These are phyloP conservation scores for Suhomyces atakaporum DNA, from an alignment of 1,139 yeast species.

Conservation along the genomic window DNA sequence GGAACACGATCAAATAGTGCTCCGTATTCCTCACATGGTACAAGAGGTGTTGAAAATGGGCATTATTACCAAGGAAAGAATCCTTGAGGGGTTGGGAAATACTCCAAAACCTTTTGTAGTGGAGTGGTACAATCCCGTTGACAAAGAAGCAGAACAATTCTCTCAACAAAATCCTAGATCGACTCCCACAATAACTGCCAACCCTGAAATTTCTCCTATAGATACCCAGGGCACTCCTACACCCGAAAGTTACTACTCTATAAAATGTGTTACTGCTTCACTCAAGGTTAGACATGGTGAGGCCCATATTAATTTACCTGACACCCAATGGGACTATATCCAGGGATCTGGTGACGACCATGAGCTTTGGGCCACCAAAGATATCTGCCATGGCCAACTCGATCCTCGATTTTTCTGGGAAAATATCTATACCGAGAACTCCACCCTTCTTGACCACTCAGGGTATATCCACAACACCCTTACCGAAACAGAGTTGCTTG, in stretches of 20 bases:
- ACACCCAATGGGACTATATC: constrained; percentile 50
- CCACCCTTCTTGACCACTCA: too few species aligned
- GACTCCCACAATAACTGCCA: constrained; percentile 1
- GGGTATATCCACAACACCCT: constrained; percentile 41
- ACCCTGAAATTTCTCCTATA: neutral
- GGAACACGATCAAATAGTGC: constrained; percentile 57
- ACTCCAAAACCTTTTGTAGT: constrained; percentile 59
- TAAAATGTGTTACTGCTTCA: constrained; percentile 67
- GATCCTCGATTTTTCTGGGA: constrained; percentile 63
- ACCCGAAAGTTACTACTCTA: constrained; percentile 13
- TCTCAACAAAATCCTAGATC: neutral
- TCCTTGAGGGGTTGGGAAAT: constrained; percentile 28
- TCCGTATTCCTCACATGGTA: constrained; percentile 52
- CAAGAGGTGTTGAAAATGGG: constrained; percentile 42
- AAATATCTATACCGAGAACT: too few species aligned
- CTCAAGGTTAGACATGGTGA: constrained; percentile 25
- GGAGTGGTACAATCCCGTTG: constrained; percentile 59
- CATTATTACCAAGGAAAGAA: constrained; percentile 33
- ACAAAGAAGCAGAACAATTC: neutral
- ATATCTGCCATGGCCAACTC: constrained; percentile 39
- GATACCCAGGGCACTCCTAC: constrained; percentile 1
- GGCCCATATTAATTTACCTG: constrained; percentile 2
- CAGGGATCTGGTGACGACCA: constrained; percentile 97
- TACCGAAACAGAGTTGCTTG: constrained; percentile 20
- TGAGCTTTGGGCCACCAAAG: constrained; percentile 72